Conservation (phyloP, 371 early-diverging fungal species). For the Amoeboradix gromovi region DNA sequence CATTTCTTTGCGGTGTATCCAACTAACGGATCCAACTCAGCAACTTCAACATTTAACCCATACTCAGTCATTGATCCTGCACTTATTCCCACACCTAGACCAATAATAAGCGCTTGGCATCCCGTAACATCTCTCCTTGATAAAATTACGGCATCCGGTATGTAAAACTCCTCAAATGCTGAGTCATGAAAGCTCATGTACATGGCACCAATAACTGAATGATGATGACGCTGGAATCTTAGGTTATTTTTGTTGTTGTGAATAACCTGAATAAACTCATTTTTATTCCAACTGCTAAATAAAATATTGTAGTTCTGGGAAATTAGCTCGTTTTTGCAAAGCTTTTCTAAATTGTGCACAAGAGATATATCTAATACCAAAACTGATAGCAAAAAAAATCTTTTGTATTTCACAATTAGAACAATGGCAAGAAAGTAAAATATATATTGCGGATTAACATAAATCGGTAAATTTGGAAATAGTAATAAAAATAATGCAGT, state of each 20-base stretch:
- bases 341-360: no score
- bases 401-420: no score
- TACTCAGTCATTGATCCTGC: constrained; percentile 23
- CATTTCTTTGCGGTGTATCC: constrained; percentile 23
- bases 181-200: not conserved
- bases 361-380: no score
- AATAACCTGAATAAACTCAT: not conserved
- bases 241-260: not conserved
- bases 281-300: not conserved
- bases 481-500: no score
- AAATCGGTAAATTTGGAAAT: no score
- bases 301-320: not conserved
- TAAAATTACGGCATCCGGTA: not conserved
- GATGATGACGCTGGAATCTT: not conserved
- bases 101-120: constrained; percentile 14
- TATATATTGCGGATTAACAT: no score
- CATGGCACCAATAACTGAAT: not conserved
- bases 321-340: not conserved
- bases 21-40: constrained; percentile 41
- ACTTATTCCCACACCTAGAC: constrained; percentile 43
- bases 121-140: not conserved
- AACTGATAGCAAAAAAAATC: no score
- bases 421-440: no score
- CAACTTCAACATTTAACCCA: constrained; percentile 29
- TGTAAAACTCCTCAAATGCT: not conserved